phyloP scores from a whole-genome alignment of 495 filamentous ascomycete genomes.

The Xylaria castorea region DNA sequence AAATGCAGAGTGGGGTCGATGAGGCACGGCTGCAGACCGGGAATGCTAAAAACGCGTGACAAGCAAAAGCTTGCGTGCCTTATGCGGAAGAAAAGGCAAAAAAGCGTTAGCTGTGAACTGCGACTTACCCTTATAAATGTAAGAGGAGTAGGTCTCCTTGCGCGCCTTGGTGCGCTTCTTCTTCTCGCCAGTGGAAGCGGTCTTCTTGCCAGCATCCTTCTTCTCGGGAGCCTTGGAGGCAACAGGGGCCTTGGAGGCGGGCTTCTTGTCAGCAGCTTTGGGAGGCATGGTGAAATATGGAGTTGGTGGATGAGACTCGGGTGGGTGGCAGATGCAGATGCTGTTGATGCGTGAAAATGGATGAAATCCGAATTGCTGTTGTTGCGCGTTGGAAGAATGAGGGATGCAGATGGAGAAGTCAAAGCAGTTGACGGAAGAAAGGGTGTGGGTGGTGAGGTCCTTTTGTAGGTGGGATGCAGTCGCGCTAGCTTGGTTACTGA shows the following conservation, averaged over 20 bases:
- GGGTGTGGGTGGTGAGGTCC: constrained; percentile 53
- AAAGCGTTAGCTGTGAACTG: background rate
- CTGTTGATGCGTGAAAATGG: constrained; percentile 40
- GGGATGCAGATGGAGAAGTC: constrained; percentile 51
- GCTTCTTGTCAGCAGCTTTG: constrained; percentile 97
- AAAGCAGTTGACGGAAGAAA: constrained; percentile 54
- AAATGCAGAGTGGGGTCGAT: background rate
- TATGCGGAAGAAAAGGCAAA: too few species aligned
- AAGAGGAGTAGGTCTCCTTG: constrained; percentile 99
- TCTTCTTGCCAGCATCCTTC: constrained; percentile 99
- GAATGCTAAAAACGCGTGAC: background rate
- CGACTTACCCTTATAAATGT: constrained; percentile 98
- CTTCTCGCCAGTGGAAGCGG: constrained; percentile 93
- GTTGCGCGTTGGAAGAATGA: constrained; percentile 43
- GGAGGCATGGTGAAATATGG: constrained; percentile 79
- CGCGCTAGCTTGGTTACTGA: constrained; percentile 55
- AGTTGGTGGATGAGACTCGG: constrained; percentile 8
- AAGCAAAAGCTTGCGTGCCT: background rate
- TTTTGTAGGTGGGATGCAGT: constrained; percentile 58
- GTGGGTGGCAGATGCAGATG: constrained; percentile 32
- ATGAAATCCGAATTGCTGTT: constrained; percentile 39
- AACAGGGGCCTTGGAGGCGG: constrained; percentile 96
- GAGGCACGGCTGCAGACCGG: background rate
- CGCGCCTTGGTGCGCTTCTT: constrained; percentile 99
- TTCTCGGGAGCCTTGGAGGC: constrained; percentile 83